phyloP scores from a whole-genome alignment of 2,329 filamentous ascomycete genomes.

The Rasamsonia emersonii region DNA sequence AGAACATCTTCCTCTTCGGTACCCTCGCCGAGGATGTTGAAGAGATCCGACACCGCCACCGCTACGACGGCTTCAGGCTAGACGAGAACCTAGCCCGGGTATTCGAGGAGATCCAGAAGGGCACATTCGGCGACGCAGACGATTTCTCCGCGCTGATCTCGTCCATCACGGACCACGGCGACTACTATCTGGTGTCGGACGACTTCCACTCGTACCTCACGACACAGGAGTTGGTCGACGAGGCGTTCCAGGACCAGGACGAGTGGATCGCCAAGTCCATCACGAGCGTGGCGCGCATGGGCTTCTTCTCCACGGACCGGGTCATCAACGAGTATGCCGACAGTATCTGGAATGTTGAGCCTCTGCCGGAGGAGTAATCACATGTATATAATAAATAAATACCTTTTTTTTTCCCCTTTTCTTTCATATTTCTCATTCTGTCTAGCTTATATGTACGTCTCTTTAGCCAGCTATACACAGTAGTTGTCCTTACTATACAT shows the following conservation, averaged over 20 bases:
- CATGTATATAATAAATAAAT: not conserved
- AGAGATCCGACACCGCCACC: constrained; percentile 83
- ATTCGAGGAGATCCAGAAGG: constrained; percentile 71
- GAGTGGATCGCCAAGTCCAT: constrained; percentile 90
- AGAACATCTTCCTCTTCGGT: constrained; percentile 98
- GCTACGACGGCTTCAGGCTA: constrained; percentile 69
- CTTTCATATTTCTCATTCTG: too few species aligned
- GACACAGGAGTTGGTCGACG: constrained; percentile 83
- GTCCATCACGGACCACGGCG: constrained; percentile 83
- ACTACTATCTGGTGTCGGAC: constrained; percentile 96
- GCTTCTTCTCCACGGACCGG: constrained; percentile 90
- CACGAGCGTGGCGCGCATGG: constrained; percentile 82
- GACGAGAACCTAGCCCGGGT: constrained; percentile 71
- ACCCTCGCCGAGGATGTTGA: constrained; percentile 95
- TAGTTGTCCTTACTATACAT: too few species aligned
- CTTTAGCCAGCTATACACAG: too few species aligned
- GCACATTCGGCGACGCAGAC: constrained; percentile 69
- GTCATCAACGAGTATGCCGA: constrained; percentile 98
- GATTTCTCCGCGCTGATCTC: constrained; percentile 77
- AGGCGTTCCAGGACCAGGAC: constrained; percentile 84
- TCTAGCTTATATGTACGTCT: too few species aligned
- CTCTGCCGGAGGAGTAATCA: constrained; percentile 42
- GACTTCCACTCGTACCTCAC: constrained; percentile 94
- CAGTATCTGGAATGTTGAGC: constrained; percentile 94
- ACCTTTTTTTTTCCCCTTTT: not conserved